Evolutionary conservation across 352 stramenopile genomes (phyloP), one percentile per base, ranked within the genome.

Genomic region (Blastocystis sp.): DNA sequence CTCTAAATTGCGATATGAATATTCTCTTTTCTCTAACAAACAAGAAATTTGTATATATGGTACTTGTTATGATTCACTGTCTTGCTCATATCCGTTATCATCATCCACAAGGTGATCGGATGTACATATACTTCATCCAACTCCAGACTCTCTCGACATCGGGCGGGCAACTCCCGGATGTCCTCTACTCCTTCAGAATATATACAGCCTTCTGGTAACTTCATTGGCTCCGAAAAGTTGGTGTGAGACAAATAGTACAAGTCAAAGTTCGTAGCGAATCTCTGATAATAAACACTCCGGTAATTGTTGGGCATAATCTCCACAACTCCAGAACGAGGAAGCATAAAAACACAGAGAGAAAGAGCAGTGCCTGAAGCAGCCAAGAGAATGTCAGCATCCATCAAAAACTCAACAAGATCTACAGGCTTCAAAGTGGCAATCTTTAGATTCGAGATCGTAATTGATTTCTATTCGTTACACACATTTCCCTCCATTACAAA

Each of bases 51-150:
- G 30, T 85, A 85, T 16, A 85, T 43, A 47, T 85, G 45, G 53
- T 85, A 85, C 34, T 85, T 85, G 39, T 85, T 85, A 18, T 85
- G 73, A 85, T 45, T 69, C 53, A 85, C 73, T 16, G 47, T 68
- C 39, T 85, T 85, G 16, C 43, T 53, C 47, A 85, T 66, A 85
- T 85, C 73, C 39, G 39, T 50, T 55, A 85, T 68, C 6, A 66
- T 66, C 73, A 85, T 85, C 73, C 73, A 85, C 30, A 85, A 43
- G 1, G 73, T 85, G n/a, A 85, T 85, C 9, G 73, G 73, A 43
- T 50, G 73, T 37, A 85, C 20, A 37, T 66, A 66, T 2, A 85
- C 73, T 41, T 85, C 73, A 18, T 24, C 43, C 55, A 69, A 13
- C 0, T 62, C 20, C 37, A 75, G 7, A 53, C 20, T 47, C 24